Base-by-base conservation (phyloP, 148 eudicot genomes). In the Polygonum maritimum region DNA sequence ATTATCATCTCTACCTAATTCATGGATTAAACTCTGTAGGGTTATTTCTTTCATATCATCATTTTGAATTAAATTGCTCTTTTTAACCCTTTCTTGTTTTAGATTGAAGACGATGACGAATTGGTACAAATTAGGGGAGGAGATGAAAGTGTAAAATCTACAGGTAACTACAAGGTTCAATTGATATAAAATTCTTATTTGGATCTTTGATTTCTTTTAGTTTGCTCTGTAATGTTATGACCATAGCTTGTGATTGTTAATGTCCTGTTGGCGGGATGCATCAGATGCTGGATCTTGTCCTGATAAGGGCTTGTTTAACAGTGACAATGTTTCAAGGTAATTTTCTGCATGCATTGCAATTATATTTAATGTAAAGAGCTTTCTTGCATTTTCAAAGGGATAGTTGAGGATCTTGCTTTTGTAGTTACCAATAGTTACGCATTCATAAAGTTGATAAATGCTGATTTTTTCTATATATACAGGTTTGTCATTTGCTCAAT, bases 41-140 rank as follows among this genome's bases (percentile, higher is more conserved):
- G n/a, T n/a, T n/a, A n/a, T n/a, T n/a, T n/a, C n/a, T n/a, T n/a
- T n/a, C n/a, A n/a, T n/a, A n/a, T n/a, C n/a, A n/a, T n/a, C n/a
- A n/a, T n/a, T n/a, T n/a, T n/a, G n/a, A n/a, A n/a, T n/a, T n/a
- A n/a, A n/a, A n/a, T n/a, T n/a, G n/a, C n/a, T n/a, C n/a, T n/a
- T n/a, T n/a, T n/a, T n/a, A n/a, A n/a, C n/a, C n/a, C n/a, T n/a
- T n/a, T n/a, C n/a, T n/a, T n/a, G n/a, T n/a, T n/a, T n/a, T n/a
- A n/a, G n/a, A 81, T 95, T 67, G 91, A 88, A 80, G 99, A 92
- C 78, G 97, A 95, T 78, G 98, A 89, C 71, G 96, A 89, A 71
- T 78, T 81, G 48, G 77, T 80, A 71, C 98, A 90, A 69, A 83
- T 81, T 14, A 89, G 79, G 87, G 95, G 89, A 86, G 90, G 83